Percentiles rank a stretch among this genome's conserved stretches.
phyloP scores from a whole-genome alignment of 139 green algal species.

The Choricystis sp. region DNA sequence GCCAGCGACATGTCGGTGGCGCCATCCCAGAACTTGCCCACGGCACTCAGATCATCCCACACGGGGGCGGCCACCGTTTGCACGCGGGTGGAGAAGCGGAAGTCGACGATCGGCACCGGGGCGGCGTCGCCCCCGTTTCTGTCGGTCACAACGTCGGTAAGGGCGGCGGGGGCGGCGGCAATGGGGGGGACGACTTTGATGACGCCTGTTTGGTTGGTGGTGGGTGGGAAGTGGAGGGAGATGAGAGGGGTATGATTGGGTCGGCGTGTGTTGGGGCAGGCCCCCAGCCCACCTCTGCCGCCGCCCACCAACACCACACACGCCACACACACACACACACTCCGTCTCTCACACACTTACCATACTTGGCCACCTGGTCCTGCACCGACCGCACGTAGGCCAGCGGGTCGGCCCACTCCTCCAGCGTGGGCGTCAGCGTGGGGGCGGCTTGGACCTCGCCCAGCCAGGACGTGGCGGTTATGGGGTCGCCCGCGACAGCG shows the following conservation, averaged over 20 bases:
- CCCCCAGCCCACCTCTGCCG: no score
- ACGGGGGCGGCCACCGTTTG: conserved; percentile 6
- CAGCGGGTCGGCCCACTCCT: conserved; percentile 30
- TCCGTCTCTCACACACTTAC: no score
- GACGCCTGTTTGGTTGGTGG: no score
- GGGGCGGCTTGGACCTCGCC: conserved; percentile 15
- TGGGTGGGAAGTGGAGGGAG: no score
- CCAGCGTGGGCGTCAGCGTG: conserved; percentile 18
- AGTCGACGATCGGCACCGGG: not conserved
- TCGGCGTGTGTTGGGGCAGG: no score
- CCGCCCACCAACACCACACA: no score
- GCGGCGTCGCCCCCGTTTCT: not conserved
- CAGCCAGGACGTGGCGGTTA: conserved; percentile 6
- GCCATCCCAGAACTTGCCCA: not conserved
- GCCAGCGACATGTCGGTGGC: conserved; percentile 12
- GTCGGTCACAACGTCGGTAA: conserved; percentile 10
- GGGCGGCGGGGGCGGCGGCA: conserved; percentile 6
- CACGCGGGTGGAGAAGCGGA: conserved; percentile 14
- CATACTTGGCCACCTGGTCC: conserved; percentile 13
- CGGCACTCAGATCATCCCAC: not conserved
- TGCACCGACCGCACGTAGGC: conserved; percentile 30
- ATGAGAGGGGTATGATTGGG: no score
- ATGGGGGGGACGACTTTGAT: no score
- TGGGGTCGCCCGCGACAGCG: no score
- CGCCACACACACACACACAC: no score